phyloP scores from a whole-genome alignment of 345 rosid species.

The Citropsis articulata region DNA sequence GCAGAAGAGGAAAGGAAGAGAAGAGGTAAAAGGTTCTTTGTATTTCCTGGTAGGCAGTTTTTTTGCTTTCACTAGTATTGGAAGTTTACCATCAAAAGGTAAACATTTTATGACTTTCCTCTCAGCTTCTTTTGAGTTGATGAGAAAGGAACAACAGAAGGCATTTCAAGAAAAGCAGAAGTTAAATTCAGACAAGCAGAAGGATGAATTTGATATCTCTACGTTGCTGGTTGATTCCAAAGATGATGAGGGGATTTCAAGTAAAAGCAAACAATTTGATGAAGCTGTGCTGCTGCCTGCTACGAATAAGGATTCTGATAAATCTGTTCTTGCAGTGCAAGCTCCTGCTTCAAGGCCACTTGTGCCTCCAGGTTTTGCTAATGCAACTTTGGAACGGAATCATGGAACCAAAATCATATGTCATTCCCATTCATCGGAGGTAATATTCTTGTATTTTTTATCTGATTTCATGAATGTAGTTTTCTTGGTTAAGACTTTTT shows the following conservation, averaged over 20 bases:
- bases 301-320: conserved; percentile 33
- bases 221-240: conserved; percentile 60
- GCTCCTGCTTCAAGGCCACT: conserved; percentile 76
- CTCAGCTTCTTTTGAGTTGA: conserved; percentile 86
- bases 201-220: conserved; percentile 62
- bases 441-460: conserved; percentile 20
- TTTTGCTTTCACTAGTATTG: not conserved
- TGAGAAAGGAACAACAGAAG: conserved; percentile 94
- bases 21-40: conserved; percentile 56
- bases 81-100: conserved; percentile 13
- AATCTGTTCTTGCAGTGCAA: conserved; percentile 40
- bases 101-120: conserved; percentile 22
- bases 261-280: conserved; percentile 36
- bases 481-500: conserved; percentile 3
- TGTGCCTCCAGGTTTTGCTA: conserved; percentile 93
- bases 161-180: conserved; percentile 79
- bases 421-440: conserved; percentile 47
- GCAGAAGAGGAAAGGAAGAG: conserved; percentile 96
- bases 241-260: conserved; percentile 49
- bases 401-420: conserved; percentile 44
- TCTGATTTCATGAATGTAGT: not conserved
- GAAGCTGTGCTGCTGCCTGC: conserved; percentile 30
- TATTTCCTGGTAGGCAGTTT: conserved; percentile 1
- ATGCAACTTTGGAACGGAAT: conserved; percentile 44
- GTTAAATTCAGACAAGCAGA: conserved; percentile 50